Evolutionary conservation across 1,284 basidiomycete species (phyloP).

Genomic region (Sporisorium sorghi): DNA sequence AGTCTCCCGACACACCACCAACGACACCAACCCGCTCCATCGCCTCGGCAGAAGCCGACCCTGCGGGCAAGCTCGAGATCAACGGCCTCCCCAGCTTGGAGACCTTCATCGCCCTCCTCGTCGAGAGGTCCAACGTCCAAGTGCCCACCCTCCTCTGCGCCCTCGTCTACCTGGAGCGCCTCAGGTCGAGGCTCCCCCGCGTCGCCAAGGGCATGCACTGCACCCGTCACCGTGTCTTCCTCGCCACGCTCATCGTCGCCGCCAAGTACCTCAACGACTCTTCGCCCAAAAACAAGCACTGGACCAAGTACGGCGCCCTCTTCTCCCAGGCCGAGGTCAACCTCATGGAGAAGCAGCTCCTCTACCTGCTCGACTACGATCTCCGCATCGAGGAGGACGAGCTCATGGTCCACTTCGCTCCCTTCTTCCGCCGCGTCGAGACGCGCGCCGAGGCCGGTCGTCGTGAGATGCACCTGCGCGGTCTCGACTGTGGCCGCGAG

Average conservation of each 20-base stretch:
- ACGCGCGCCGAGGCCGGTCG: constrained; percentile 64
- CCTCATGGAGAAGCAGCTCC: constrained; percentile 89
- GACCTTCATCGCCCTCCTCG: constrained; percentile 86
- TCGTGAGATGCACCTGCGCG: constrained; percentile 67
- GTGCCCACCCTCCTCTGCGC: constrained; percentile 91
- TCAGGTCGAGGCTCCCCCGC: constrained; percentile 82
- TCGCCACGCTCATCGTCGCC: constrained; percentile 93
- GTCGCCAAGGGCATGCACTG: constrained; percentile 90
- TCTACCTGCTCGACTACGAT: constrained; percentile 69
- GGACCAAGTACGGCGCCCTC: constrained; percentile 76
- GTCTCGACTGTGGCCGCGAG: constrained; percentile 66
- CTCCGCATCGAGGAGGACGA: constrained; percentile 69
- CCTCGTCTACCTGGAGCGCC: constrained; percentile 89
- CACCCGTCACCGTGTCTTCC: constrained; percentile 92
- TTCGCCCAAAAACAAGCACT: constrained; percentile 84
- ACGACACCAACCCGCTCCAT: constrained; percentile 61
- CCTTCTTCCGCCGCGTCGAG: constrained; percentile 67
- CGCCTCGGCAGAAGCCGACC: constrained; percentile 59
- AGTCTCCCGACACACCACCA: constrained; percentile 56
- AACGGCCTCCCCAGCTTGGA: constrained; percentile 79
- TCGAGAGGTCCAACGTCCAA: constrained; percentile 88
- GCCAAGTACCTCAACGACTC: constrained; percentile 98
- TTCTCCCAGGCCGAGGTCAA: constrained; percentile 80
- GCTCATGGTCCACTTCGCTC: constrained; percentile 66
- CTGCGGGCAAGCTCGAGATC: constrained; percentile 70